These are phyloP conservation scores for Botrytis medusae DNA, from an alignment of 2,329 filamentous ascomycete species.

Conservation along the genomic window DNA sequence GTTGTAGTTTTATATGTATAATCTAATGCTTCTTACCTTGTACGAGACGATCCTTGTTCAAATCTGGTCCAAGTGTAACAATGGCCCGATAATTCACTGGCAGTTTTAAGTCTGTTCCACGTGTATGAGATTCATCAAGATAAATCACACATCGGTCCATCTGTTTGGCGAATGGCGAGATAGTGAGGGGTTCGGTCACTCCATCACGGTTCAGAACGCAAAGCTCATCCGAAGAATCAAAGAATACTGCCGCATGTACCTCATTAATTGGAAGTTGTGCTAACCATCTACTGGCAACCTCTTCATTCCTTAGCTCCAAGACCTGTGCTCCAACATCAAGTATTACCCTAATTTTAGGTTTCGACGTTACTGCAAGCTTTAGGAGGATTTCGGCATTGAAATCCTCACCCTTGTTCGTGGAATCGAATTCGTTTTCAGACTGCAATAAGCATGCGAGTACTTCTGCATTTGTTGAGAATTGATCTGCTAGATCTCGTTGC, in stretches of 20 bases:
- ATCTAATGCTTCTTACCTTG: conserved; percentile 16
- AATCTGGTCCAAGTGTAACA: conserved; percentile 62
- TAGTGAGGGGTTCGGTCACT: conserved; percentile 50
- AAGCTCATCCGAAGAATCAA: conserved; percentile 55
- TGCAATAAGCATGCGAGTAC: conserved; percentile 61
- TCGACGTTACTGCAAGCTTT: conserved; percentile 43
- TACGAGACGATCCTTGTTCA: conserved; percentile 61
- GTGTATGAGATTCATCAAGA: conserved; percentile 68
- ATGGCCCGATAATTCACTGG: conserved; percentile 60
- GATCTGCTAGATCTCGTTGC: conserved; percentile 54
- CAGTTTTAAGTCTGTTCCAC: conserved; percentile 67
- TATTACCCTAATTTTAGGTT: conserved; percentile 54
- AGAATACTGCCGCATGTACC: conserved; percentile 55
- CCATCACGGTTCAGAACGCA: conserved; percentile 53
- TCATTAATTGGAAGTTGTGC: conserved; percentile 23
- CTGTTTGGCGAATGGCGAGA: conserved; percentile 57
- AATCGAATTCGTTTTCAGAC: conserved; percentile 48
- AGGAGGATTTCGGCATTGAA: conserved; percentile 48
- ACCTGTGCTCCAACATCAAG: conserved; percentile 72
- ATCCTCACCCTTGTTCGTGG: conserved; percentile 25
- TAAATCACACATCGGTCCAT: conserved; percentile 64
- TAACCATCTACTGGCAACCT: conserved; percentile 57
- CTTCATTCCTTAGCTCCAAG: conserved; percentile 59
- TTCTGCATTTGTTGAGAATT: conserved; percentile 65
- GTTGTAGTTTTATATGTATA: conserved; percentile 3